These are phyloP conservation scores for Lecanosticta acicola DNA, from an alignment of 2,329 filamentous ascomycete genomes.

Conservation along the genomic window DNA sequence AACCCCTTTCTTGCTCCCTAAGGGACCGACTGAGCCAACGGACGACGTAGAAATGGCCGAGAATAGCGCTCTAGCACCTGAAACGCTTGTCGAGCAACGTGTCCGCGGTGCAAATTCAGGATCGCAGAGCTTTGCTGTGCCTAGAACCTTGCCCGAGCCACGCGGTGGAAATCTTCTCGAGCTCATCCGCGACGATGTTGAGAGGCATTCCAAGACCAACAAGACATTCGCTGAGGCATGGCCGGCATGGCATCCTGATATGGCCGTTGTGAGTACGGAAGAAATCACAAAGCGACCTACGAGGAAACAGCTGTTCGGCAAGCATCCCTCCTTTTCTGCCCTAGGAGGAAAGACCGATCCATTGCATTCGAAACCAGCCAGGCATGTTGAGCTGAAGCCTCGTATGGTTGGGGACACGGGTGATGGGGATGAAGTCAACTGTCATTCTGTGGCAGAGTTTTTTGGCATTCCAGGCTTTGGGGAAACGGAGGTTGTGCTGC, in stretches of 20 bases:
- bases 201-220: constrained; percentile 12
- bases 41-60: too few relatives aligned
- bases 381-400: too few relatives aligned
- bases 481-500: neutral
- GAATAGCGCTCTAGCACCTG: too few relatives aligned
- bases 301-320: constrained; percentile 32
- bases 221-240: constrained; percentile 7
- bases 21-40: too few relatives aligned
- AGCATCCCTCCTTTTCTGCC: too few relatives aligned
- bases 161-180: neutral
- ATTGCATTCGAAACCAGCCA: too few relatives aligned
- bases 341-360: too few relatives aligned
- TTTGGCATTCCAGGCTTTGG: neutral
- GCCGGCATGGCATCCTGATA: constrained; percentile 21
- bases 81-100: too few relatives aligned
- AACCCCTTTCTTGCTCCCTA: too few relatives aligned
- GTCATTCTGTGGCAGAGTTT: neutral
- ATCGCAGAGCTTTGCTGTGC: too few relatives aligned
- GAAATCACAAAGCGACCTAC: constrained; percentile 41
- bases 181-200: constrained; percentile 3
- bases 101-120: too few relatives aligned
- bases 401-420: neutral
- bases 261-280: constrained; percentile 47
- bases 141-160: too few relatives aligned
- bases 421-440: neutral